phyloP scores from a whole-genome alignment of 345 rosid genomes.

The Linum usitatissimum region DNA sequence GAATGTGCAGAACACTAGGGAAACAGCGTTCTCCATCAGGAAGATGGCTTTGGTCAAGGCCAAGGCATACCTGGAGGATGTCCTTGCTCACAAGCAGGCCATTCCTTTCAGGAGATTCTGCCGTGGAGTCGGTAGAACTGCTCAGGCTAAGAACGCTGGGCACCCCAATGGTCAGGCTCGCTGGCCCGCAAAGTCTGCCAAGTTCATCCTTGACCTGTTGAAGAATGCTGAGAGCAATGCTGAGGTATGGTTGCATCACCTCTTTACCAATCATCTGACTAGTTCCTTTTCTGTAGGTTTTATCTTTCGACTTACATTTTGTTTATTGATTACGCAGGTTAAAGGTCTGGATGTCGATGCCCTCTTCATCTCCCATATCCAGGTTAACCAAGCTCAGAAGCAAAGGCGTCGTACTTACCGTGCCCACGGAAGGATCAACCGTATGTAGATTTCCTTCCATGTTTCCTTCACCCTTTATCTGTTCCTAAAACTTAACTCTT shows the following conservation, averaged over 20 bases:
- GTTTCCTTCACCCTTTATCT: background rate
- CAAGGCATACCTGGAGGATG: slow-evolving; percentile 71
- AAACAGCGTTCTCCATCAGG: slow-evolving; percentile 52
- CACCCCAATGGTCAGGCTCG: slow-evolving; percentile 83
- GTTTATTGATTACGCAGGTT: slow-evolving; percentile 22
- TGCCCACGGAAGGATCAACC: slow-evolving; percentile 75
- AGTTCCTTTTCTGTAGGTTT: background rate
- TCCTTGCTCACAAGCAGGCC: slow-evolving; percentile 67
- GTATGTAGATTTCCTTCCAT: slow-evolving; percentile 23
- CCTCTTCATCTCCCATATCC: slow-evolving; percentile 56
- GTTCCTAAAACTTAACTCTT: background rate
- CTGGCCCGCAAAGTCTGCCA: slow-evolving; percentile 45
- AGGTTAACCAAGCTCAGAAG: slow-evolving; percentile 69
- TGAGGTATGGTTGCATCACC: slow-evolving; percentile 29
- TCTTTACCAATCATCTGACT: background rate
- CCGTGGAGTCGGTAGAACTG: slow-evolving; percentile 65
- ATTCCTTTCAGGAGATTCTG: slow-evolving; percentile 72
- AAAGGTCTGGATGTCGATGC: slow-evolving; percentile 73
- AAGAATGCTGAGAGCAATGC: slow-evolving; percentile 73
- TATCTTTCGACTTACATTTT: background rate
- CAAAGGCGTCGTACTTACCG: slow-evolving; percentile 67
- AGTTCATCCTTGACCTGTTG: slow-evolving; percentile 43
- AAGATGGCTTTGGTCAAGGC: slow-evolving; percentile 57
- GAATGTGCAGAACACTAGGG: slow-evolving; percentile 52
- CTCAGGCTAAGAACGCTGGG: slow-evolving; percentile 68